These are phyloP conservation scores for Nemania bipapillata DNA, from an alignment of 2,329 filamentous ascomycete genomes.

Conservation along the genomic window DNA sequence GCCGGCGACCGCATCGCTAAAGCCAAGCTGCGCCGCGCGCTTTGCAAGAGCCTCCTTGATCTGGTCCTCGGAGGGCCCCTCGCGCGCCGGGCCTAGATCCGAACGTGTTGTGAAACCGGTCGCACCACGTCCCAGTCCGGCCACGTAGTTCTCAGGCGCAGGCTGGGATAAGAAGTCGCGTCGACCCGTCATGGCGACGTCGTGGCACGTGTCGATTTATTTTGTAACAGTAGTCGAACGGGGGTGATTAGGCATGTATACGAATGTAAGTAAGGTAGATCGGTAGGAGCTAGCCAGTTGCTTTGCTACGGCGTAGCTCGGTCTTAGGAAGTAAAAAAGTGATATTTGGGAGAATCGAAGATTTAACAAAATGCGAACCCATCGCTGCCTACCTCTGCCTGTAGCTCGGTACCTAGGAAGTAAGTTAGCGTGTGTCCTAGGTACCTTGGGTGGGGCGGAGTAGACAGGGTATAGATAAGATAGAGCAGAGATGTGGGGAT, in stretches of 20 bases:
- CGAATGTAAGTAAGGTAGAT: background rate
- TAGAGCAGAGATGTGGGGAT: slow-evolving; percentile 20
- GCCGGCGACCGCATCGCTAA: slow-evolving; percentile 64
- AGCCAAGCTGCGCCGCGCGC: slow-evolving; percentile 84
- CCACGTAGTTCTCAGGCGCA: slow-evolving; percentile 88
- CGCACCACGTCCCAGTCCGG: slow-evolving; percentile 95
- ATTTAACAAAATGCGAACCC: background rate
- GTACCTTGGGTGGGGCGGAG: background rate
- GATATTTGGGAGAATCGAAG: background rate
- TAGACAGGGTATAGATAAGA: slow-evolving; percentile 34
- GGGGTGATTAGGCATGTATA: too few relatives aligned
- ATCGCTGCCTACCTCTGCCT: too few relatives aligned
- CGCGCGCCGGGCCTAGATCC: slow-evolving; percentile 91
- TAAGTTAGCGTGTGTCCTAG: background rate
- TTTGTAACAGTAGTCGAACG: background rate
- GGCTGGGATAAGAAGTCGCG: slow-evolving; percentile 89
- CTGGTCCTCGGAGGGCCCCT: slow-evolving; percentile 96
- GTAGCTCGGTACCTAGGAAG: too few relatives aligned
- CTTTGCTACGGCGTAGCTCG: background rate
- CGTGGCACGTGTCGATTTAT: background rate
- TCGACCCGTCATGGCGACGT: slow-evolving; percentile 65
- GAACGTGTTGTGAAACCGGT: slow-evolving; percentile 98
- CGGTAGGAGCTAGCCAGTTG: background rate
- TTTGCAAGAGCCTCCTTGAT: slow-evolving; percentile 98
- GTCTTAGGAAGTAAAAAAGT: background rate